These are phyloP conservation scores for Didymella pinodella DNA, from an alignment of 2,329 filamentous ascomycete species.

Conservation along the genomic window DNA sequence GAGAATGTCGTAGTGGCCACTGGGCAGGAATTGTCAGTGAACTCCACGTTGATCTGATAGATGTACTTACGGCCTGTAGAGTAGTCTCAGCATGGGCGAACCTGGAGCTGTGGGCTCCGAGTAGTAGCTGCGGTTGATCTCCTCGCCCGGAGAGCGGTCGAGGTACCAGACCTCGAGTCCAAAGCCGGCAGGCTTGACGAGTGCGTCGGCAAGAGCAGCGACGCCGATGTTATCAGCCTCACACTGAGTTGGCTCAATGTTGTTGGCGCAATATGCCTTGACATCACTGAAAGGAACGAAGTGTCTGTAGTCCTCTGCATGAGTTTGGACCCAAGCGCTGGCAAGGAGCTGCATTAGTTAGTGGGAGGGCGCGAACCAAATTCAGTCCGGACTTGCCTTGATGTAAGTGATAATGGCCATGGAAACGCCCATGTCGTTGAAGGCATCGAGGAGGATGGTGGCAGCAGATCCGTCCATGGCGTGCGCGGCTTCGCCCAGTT, in stretches of 20 bases:
- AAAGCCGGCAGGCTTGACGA: conserved; percentile 80
- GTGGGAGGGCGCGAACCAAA: conserved; percentile 8
- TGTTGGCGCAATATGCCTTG: conserved; percentile 71
- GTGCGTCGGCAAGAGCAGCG: conserved; percentile 75
- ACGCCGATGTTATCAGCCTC: conserved; percentile 95
- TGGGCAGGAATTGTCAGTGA: conserved; percentile 41
- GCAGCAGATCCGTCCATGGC: conserved; percentile 60
- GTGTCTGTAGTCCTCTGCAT: conserved; percentile 72
- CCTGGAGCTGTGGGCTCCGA: conserved; percentile 61
- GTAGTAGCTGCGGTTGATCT: conserved; percentile 73
- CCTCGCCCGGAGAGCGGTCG: conserved; percentile 79
- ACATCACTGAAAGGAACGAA: conserved; percentile 69
- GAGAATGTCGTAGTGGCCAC: conserved; percentile 91
- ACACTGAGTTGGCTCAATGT: conserved; percentile 75
- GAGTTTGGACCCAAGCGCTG: conserved; percentile 81
- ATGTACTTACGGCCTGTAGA: conserved; percentile 69
- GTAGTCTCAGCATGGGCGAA: conserved; percentile 71
- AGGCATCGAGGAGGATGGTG: conserved; percentile 67
- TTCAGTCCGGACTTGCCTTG: conserved; percentile 56
- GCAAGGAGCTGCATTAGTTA: conserved; percentile 71
- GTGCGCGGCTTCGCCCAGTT: conserved; percentile 66
- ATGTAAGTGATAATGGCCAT: conserved; percentile 86
- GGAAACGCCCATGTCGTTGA: conserved; percentile 75
- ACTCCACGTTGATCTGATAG: not conserved
- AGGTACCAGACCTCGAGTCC: conserved; percentile 90